A percentile compares a stretch with the other conserved stretches of the same genome.
phyloP scores from a whole-genome alignment of 1,139 yeast species.

The Sugiyamaella xylanicola region DNA sequence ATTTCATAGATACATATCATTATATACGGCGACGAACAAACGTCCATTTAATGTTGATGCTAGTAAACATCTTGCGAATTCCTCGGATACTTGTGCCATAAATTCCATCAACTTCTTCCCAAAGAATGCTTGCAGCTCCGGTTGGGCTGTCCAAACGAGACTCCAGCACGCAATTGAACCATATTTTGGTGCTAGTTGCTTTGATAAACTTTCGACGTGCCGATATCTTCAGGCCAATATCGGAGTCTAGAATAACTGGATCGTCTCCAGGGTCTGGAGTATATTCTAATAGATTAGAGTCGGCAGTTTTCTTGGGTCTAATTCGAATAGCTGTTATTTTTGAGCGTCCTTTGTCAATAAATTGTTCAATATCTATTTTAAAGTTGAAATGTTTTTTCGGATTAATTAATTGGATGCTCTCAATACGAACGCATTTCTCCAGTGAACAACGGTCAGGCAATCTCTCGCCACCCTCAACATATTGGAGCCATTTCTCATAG shows the following conservation, averaged over 20 bases:
- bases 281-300: neutral
- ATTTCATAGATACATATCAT: neutral
- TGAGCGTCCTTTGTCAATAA: slow-evolving; percentile 4
- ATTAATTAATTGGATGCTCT: neutral
- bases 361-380: slow-evolving; percentile 10
- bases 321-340: slow-evolving; percentile 1
- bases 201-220: slow-evolving; percentile 12
- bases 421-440: neutral
- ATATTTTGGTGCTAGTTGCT: slow-evolving; percentile 35
- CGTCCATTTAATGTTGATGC: slow-evolving; percentile 45
- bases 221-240: slow-evolving; percentile 7
- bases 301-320: slow-evolving; percentile 12
- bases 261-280: slow-evolving; percentile 12
- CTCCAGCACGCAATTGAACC: slow-evolving; percentile 46
- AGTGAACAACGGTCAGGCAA: neutral
- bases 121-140: slow-evolving; percentile 40
- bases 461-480: neutral
- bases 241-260: neutral
- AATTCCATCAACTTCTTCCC: slow-evolving; percentile 73
- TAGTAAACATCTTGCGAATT: slow-evolving; percentile 50
- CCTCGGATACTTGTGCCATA: slow-evolving; percentile 64
- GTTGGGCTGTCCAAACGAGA: slow-evolving; percentile 21
- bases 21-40: neutral
- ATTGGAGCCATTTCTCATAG: slow-evolving; percentile 46
- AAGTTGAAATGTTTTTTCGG: neutral